Conservation (phyloP, 148 eudicot species). For the Cornus controversa region DNA sequence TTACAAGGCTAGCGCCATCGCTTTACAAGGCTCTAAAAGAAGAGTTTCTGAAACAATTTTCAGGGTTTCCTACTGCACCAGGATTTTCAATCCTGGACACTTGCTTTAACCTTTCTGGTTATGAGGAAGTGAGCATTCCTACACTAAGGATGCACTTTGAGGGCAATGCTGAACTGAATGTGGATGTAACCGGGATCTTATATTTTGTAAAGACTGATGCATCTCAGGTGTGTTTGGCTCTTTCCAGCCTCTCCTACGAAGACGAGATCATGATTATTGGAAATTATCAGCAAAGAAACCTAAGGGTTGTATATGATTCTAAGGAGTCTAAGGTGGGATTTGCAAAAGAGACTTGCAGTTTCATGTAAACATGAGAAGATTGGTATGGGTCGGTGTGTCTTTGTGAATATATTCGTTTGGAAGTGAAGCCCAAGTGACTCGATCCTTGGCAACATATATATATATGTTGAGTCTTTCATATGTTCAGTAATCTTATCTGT, state of each 20-base stretch:
- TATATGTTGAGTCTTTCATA: background rate
- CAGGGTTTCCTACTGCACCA: slow-evolving; percentile 57
- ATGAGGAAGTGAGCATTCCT: slow-evolving; percentile 60
- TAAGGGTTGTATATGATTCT: slow-evolving; percentile 70
- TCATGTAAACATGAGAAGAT: slow-evolving; percentile 17
- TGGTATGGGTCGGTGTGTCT: background rate
- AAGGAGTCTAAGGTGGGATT: slow-evolving; percentile 57
- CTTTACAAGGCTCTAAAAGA: slow-evolving; percentile 42
- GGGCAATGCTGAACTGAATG: slow-evolving; percentile 47
- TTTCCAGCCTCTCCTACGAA: slow-evolving; percentile 64
- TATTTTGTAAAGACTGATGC: slow-evolving; percentile 67
- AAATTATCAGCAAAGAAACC: slow-evolving; percentile 79
- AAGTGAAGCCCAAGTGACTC: slow-evolving; percentile 14
- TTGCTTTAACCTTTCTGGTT: slow-evolving; percentile 61
- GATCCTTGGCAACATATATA: slow-evolving; percentile 17
- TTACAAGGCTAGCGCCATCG: slow-evolving; percentile 64
- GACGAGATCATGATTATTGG: slow-evolving; percentile 73
- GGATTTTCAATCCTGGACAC: slow-evolving; percentile 72
- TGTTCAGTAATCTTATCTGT: background rate
- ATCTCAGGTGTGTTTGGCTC: slow-evolving; percentile 78
- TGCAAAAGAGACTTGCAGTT: slow-evolving; percentile 70
- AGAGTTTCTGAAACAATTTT: slow-evolving; percentile 65
- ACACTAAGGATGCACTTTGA: slow-evolving; percentile 52
- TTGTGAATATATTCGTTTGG: slow-evolving; percentile 24
- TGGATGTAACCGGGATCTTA: slow-evolving; percentile 60